Conservation (phyloP, 148 eudicot genomes). For the Persicaria tinctoria region DNA sequence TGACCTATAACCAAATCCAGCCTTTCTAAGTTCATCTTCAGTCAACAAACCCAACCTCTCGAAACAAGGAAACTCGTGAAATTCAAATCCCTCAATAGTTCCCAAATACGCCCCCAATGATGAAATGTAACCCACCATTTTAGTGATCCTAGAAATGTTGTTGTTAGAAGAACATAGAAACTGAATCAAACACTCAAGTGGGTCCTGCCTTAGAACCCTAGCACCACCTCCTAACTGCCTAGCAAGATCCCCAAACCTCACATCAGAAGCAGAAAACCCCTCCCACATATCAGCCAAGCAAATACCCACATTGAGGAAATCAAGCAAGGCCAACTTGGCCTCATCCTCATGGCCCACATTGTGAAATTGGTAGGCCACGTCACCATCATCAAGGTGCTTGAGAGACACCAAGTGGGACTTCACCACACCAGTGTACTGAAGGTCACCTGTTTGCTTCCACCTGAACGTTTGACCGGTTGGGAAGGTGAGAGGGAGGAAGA, state of each 20-base stretch:
- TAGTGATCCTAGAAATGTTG: conserved; percentile 74
- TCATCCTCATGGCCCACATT: conserved; percentile 15
- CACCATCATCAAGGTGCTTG: conserved; percentile 48
- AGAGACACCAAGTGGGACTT: conserved; percentile 71
- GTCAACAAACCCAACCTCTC: conserved; percentile 54
- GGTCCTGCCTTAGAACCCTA: conserved; percentile 89
- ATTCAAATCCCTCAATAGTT: conserved; percentile 54
- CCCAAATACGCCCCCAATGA: conserved; percentile 58
- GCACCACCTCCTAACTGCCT: conserved; percentile 71
- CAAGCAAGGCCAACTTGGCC: conserved; percentile 45
- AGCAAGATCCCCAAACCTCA: conserved; percentile 59
- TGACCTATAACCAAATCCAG: conserved; percentile 90
- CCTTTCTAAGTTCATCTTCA: conserved; percentile 65
- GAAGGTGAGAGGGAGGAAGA: conserved; percentile 67
- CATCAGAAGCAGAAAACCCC: conserved; percentile 51
- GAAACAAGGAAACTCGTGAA: conserved; percentile 59
- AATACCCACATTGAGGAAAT: conserved; percentile 74
- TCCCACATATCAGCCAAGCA: conserved; percentile 59
- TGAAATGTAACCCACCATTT: conserved; percentile 81
- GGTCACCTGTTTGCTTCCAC: conserved; percentile 66
- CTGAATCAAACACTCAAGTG: conserved; percentile 80
- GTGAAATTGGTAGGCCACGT: conserved; percentile 48
- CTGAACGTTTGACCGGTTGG: conserved; percentile 98
- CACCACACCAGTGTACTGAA: conserved; percentile 67
- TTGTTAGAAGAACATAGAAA: conserved; percentile 85